Percentiles rank a stretch among this genome's conserved stretches.
Evolutionary conservation across 306 rosid genomes (phyloP).

Genomic region (Luffa acutangula): DNA sequence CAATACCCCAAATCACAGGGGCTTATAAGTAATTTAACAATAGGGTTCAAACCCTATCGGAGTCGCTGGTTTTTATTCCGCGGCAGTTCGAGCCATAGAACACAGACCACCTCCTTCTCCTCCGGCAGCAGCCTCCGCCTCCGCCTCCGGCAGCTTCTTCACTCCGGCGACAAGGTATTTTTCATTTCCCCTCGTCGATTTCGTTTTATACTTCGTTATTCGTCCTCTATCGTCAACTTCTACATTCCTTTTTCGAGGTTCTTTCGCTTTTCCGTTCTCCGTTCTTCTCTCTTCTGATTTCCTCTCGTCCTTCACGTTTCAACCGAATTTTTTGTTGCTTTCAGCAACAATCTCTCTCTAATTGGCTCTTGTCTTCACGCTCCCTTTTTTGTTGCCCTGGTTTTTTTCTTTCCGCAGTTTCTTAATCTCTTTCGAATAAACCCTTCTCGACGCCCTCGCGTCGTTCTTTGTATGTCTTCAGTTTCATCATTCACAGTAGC

Average conservation of each 20-base stretch:
- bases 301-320: not conserved
- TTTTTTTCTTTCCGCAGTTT: not conserved
- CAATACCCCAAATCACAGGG: not conserved
- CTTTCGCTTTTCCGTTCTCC: not conserved
- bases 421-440: not conserved
- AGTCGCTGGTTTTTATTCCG: not conserved
- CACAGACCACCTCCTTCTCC: not conserved
- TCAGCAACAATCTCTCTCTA: not conserved
- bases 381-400: not conserved
- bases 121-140: not conserved
- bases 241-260: not conserved
- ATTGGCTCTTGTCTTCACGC: not conserved
- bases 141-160: not conserved
- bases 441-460: not conserved
- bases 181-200: not conserved
- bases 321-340: not conserved
- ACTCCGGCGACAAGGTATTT: not conserved
- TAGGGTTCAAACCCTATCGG: constrained; percentile 5
- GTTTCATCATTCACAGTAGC: not conserved
- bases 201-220: not conserved
- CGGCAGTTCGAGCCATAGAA: not conserved
- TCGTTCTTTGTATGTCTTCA: not conserved
- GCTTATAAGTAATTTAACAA: not conserved
- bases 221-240: not conserved
- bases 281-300: not conserved